A percentile compares a stretch with the other conserved stretches of the same genome.
These are phyloP conservation scores for Lindgomyces ingoldianus DNA, from an alignment of 495 filamentous ascomycete species.

Conservation along the genomic window DNA sequence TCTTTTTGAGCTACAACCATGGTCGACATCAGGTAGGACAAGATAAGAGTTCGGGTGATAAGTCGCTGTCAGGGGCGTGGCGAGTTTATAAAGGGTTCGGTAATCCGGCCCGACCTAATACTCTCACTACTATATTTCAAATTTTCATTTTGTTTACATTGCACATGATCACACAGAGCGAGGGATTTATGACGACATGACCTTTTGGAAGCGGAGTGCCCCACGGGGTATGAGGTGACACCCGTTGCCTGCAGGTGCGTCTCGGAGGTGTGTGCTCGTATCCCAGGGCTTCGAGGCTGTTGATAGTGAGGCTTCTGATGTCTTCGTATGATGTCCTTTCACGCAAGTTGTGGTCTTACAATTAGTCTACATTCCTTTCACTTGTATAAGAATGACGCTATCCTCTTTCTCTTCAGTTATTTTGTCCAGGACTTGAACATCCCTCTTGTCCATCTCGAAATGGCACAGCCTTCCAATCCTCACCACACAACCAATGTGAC, in stretches of 20 bases:
- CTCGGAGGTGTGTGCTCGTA: not conserved
- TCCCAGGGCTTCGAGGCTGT: not conserved
- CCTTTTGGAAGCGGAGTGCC: slow-evolving; percentile 1
- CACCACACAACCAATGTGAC: not conserved
- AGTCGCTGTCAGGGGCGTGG: not conserved
- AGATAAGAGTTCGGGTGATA: not conserved
- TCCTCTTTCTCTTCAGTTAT: not conserved
- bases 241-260: not conserved
- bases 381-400: not conserved
- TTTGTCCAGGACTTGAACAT: not conserved
- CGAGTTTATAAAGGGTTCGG: not conserved
- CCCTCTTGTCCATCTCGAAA: not conserved
- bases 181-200: slow-evolving; percentile 2
- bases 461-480: not conserved
- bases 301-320: not conserved
- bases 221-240: slow-evolving; percentile 12
- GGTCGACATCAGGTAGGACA: not conserved
- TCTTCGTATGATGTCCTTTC: not conserved
- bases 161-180: not conserved
- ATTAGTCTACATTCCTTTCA: not conserved
- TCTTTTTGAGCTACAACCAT: not conserved
- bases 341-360: too few species aligned
- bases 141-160: not conserved
- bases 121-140: not conserved
- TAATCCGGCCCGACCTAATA: slow-evolving; percentile 7